Evolutionary conservation across 148 eudicot species (phyloP).

Genomic region (Selenicereus undatus): DNA sequence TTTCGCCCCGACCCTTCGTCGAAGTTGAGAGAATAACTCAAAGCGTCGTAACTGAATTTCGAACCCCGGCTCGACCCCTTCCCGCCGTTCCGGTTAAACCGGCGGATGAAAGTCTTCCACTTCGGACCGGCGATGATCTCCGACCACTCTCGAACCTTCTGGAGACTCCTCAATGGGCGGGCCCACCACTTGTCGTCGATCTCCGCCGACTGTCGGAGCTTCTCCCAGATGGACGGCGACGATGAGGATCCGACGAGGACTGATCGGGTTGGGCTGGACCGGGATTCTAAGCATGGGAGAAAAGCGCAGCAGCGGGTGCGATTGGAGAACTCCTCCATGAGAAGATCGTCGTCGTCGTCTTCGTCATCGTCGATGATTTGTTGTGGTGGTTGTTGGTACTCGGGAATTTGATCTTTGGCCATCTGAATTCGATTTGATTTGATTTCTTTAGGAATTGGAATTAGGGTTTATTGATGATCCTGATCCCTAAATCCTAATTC

Average conservation of each 20-base stretch:
- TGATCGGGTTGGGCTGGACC: constrained; percentile 17
- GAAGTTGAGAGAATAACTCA: constrained; percentile 74
- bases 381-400: neutral
- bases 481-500: no score
- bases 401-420: neutral
- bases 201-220: constrained; percentile 33
- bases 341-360: neutral
- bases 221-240: constrained; percentile 33
- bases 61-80: neutral
- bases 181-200: constrained; percentile 35
- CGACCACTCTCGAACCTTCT: constrained; percentile 78
- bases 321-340: constrained; percentile 18
- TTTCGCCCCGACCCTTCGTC: constrained; percentile 55
- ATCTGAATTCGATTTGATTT: neutral
- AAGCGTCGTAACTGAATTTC: constrained; percentile 63
- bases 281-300: constrained; percentile 25
- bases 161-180: constrained; percentile 46
- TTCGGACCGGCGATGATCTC: constrained; percentile 73
- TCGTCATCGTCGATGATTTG: neutral
- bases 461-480: no score
- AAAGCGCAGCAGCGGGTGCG: constrained; percentile 27
- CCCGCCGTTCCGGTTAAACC: constrained; percentile 36
- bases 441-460: neutral
- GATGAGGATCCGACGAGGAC: constrained; percentile 15
- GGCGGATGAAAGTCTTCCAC: constrained; percentile 84